phyloP scores from a whole-genome alignment of 225 moss, liverwort and hornwort species.

The Bryoerythrophyllum caledonicum region DNA sequence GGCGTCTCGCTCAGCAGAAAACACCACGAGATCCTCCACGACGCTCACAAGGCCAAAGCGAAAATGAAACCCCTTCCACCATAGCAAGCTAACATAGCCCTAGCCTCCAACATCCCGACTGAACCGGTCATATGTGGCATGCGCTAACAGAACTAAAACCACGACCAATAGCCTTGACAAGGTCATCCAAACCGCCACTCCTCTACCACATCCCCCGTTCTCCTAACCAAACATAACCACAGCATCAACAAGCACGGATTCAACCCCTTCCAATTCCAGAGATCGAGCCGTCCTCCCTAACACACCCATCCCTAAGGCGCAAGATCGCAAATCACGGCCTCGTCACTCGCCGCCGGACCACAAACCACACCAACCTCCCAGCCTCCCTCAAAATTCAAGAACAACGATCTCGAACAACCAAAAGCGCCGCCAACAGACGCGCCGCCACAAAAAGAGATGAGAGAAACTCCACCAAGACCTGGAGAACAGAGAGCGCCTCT shows the following conservation, averaged over 20 bases:
- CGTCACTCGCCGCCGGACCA: conserved; percentile 9
- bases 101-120: background rate
- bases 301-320: conserved; percentile 4
- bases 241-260: conserved; percentile 8
- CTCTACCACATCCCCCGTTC: background rate
- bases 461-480: no score
- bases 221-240: background rate
- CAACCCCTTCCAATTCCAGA: conserved; percentile 24
- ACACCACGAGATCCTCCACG: conserved; percentile 1
- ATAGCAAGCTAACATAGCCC: background rate
- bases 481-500: no score
- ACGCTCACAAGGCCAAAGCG: conserved; percentile 7
- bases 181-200: conserved; percentile 20
- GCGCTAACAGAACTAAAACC: conserved; percentile 2
- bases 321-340: conserved; percentile 20
- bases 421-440: background rate
- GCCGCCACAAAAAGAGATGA: background rate
- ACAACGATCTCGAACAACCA: conserved; percentile 28
- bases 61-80: conserved; percentile 10
- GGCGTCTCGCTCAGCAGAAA: background rate
- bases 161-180: conserved; percentile 22
- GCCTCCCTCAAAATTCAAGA: conserved; percentile 5
- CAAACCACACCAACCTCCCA: background rate
- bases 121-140: conserved; percentile 13
- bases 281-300: conserved; percentile 7